Evolutionary conservation across 2,329 filamentous ascomycete species (phyloP).

Genomic region (Eutypella sp.): DNA sequence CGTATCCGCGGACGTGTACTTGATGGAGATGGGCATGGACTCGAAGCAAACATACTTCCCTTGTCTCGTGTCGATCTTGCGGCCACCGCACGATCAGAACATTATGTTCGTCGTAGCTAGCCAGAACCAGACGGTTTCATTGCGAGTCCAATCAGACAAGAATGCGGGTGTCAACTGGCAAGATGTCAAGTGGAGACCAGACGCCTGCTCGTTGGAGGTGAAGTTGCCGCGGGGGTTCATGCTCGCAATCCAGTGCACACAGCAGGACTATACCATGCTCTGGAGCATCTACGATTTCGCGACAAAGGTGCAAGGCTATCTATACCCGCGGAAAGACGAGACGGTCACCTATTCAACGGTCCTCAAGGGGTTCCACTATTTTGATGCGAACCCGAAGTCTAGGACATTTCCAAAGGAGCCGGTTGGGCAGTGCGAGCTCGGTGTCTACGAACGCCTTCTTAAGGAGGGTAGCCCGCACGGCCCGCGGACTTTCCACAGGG

Average conservation of each 20-base stretch:
- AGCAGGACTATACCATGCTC: slow-evolving; percentile 72
- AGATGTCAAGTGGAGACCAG: slow-evolving; percentile 73
- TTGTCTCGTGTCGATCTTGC: slow-evolving; percentile 70
- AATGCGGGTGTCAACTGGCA: slow-evolving; percentile 71
- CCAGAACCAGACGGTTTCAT: slow-evolving; percentile 71
- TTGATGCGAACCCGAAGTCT: slow-evolving; percentile 65
- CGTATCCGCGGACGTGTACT: slow-evolving; percentile 66
- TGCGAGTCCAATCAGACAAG: slow-evolving; percentile 66
- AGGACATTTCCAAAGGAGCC: slow-evolving; percentile 72
- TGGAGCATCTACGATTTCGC: slow-evolving; percentile 86
- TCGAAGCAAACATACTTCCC: slow-evolving; percentile 65
- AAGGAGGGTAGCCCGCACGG: slow-evolving; percentile 69
- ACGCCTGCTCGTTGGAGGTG: slow-evolving; percentile 60
- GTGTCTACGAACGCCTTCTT: slow-evolving; percentile 67
- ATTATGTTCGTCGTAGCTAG: slow-evolving; percentile 72
- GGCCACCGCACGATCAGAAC: slow-evolving; percentile 63
- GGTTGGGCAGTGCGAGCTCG: slow-evolving; percentile 64
- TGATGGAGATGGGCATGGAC: slow-evolving; percentile 69
- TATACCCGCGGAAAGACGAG: slow-evolving; percentile 68
- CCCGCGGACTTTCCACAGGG: slow-evolving; percentile 67
- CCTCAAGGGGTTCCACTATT: slow-evolving; percentile 73
- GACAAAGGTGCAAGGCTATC: slow-evolving; percentile 65
- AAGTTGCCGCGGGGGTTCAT: slow-evolving; percentile 72
- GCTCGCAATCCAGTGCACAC: slow-evolving; percentile 64
- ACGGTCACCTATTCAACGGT: slow-evolving; percentile 62